Evolutionary conservation across 805 yeast genomes (phyloP).

Genomic region (Monosporozyma unispora): DNA sequence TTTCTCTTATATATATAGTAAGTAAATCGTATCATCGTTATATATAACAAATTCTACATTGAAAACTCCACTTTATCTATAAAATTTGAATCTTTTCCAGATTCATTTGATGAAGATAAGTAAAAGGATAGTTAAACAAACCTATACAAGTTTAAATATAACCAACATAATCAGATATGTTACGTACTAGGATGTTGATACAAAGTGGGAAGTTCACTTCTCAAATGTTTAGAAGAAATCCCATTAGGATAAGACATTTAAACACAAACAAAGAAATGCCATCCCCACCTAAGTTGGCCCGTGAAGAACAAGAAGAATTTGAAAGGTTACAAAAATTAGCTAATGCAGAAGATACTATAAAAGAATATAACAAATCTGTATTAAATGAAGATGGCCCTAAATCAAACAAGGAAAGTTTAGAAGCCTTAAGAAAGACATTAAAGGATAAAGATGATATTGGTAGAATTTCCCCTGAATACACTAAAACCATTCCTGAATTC

Average conservation of each 20-base stretch:
- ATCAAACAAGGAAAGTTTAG: constrained; percentile 23
- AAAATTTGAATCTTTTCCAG: not conserved
- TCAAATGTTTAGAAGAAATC: constrained; percentile 1
- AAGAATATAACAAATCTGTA: constrained; percentile 52
- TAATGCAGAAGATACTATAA: constrained; percentile 66
- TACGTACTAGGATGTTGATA: not conserved
- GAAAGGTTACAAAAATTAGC: constrained; percentile 79
- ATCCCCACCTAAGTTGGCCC: constrained; percentile 29
- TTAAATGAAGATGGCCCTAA: constrained; percentile 19
- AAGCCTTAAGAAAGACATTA: constrained; percentile 28
- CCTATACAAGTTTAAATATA: not conserved
- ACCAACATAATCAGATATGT: not conserved
- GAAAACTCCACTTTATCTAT: not conserved
- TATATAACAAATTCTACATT: not conserved
- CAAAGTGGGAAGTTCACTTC: not conserved
- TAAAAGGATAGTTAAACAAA: too few relatives aligned
- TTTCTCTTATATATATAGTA: not conserved
- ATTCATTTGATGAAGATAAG: too few relatives aligned
- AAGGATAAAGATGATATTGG: constrained; percentile 45
- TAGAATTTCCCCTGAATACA: constrained; percentile 54
- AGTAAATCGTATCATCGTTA: not conserved
- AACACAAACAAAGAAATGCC: constrained; percentile 18
- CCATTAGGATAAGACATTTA: constrained; percentile 1
- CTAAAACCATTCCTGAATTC: constrained; percentile 84
- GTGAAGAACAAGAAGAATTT: constrained; percentile 58